Evolutionary conservation across 2,329 filamentous ascomycete species (phyloP).

Genomic region (Penicillium hordei): DNA sequence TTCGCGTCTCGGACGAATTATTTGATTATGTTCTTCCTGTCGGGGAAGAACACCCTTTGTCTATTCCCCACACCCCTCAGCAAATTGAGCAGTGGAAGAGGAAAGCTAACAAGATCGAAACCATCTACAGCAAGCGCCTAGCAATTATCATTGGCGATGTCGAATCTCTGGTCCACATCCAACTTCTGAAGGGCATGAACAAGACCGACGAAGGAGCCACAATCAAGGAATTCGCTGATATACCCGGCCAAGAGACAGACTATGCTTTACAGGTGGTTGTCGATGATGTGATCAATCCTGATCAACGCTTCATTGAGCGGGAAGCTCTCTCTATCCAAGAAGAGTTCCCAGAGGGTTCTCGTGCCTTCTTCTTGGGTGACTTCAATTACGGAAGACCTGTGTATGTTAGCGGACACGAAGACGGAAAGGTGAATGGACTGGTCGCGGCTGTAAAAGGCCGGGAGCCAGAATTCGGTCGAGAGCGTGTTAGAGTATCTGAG

Average conservation of each 20-base stretch:
- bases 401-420: constrained; percentile 72
- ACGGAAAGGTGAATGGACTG: constrained; percentile 74
- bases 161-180: constrained; percentile 85
- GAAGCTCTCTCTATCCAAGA: constrained; percentile 84
- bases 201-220: constrained; percentile 91
- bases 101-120: constrained; percentile 81
- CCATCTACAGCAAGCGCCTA: constrained; percentile 83
- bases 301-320: constrained; percentile 89
- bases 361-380: constrained; percentile 91
- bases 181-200: constrained; percentile 85
- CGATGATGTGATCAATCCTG: constrained; percentile 83
- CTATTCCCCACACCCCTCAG: constrained; percentile 68
- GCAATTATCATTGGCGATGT: constrained; percentile 84
- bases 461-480: constrained; percentile 77
- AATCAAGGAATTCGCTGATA: constrained; percentile 86
- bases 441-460: constrained; percentile 70
- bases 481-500: constrained; percentile 71
- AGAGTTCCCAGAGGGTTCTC: constrained; percentile 80
- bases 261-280: constrained; percentile 92
- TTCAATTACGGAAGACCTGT: constrained; percentile 88
- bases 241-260: constrained; percentile 80
- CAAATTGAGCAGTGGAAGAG: constrained; percentile 82
- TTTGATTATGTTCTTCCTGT: constrained; percentile 79
- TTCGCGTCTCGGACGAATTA: constrained; percentile 86
- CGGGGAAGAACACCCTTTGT: constrained; percentile 63